Evolutionary conservation across 768 basidiomycete species (phyloP), one percentile per base, ranked within the genome.

Genomic region (Crassisporium funariophilum): DNA sequence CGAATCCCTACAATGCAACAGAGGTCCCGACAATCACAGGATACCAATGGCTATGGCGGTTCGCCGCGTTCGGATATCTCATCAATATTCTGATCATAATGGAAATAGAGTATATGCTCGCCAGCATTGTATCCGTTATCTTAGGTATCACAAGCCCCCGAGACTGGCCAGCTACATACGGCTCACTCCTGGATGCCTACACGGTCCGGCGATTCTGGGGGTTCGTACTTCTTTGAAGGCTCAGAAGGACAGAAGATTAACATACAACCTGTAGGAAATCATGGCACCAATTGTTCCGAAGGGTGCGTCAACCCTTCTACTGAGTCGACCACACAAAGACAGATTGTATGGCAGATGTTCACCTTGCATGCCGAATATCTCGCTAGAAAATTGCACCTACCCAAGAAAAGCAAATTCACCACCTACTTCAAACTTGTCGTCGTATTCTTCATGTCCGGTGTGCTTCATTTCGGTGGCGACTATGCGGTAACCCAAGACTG

Each of bases 151-250:
- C 61, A 13, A 36, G 62, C 17, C 68, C 69, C 0, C 51, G 52
- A 15, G 60, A 65, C 22, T 76, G 73, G 72, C 69, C 71, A 1
- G 59, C 60, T 17, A 17, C 70, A 5, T 72, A 65, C 41, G 70
- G 71, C 0, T 40, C 38, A n/a, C 56, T 54, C 37, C 31, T 41
- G 4, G 65, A 73, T 15, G 66, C 66, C 5, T 73, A 69, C 46
- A 70, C 70, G 0, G 44, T 76, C 11, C 64, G 69, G 15, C 58
- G 60, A 5, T 61, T 71, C 20, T 75, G 74, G 74, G 63, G 72
- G 74, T 74, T 47, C 48, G 70, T 59, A 10, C 3, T 35, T 15
- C 36, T 12, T 44, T 41, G 16, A 17, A 38, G 23, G 37, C 5
- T 12, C 10, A 9, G 8, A 44, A 3, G 5, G 20, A n/a, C n/a